Conservation (phyloP, 2,329 filamentous ascomycete genomes). For the Monilinia laxa region DNA sequence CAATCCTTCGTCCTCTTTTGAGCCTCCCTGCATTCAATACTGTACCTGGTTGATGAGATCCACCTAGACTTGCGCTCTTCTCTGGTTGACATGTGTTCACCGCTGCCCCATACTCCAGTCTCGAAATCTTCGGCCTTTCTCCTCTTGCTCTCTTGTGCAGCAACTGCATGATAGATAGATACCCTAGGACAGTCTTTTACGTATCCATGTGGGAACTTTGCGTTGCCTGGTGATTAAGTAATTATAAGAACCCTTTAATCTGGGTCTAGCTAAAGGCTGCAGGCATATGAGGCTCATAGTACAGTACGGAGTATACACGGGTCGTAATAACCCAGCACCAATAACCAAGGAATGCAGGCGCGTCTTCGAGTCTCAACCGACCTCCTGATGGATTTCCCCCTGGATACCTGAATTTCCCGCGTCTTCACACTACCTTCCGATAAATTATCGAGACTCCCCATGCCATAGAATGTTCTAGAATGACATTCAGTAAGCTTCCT, state of each 20-base stretch:
- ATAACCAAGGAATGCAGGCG: neutral
- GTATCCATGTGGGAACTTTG: neutral
- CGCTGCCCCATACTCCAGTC: too few species aligned
- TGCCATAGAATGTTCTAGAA: too few species aligned
- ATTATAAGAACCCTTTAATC: neutral
- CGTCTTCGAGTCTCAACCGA: neutral
- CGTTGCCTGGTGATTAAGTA: too few species aligned
- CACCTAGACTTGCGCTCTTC: too few species aligned
- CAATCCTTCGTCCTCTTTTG: too few species aligned
- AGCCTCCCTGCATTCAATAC: too few species aligned
- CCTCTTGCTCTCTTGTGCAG: neutral
- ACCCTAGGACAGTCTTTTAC: neutral
- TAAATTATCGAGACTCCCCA: too few species aligned
- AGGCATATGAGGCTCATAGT: too few species aligned
- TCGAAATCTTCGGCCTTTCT: neutral
- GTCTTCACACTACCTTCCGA: accelerated
- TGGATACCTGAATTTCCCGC: neutral
- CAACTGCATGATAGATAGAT: neutral
- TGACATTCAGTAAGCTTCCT: too few species aligned
- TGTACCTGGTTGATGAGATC: too few species aligned
- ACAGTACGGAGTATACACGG: neutral
- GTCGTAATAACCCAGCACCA: neutral
- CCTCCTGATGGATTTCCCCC: neutral
- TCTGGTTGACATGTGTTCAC: too few species aligned
- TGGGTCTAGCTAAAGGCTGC: neutral